Evolutionary conservation across 208 protist genomes (phyloP).

Genomic region (Trypanosoma vivax): DNA sequence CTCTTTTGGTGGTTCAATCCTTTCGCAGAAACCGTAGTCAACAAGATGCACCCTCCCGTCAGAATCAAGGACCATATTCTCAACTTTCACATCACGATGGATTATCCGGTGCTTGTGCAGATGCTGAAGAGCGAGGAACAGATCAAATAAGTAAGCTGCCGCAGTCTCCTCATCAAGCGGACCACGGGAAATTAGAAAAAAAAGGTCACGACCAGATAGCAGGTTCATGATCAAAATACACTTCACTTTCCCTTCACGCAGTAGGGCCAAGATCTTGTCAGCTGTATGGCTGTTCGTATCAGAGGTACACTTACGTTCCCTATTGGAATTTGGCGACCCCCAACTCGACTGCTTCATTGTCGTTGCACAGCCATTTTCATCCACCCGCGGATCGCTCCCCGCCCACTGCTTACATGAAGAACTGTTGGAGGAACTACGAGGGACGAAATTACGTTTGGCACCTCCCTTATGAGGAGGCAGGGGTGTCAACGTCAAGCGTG

Average conservation of each 20-base stretch:
- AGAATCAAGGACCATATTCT: slow-evolving; percentile 28
- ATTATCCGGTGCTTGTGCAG: slow-evolving; percentile 23
- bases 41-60: slow-evolving; percentile 13
- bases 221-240: slow-evolving; percentile 21
- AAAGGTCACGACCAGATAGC: slow-evolving; percentile 10
- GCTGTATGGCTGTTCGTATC: neutral
- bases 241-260: slow-evolving; percentile 8
- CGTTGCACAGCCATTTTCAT: neutral
- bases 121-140: slow-evolving; percentile 18
- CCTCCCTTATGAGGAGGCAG: neutral
- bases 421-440: neutral
- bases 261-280: neutral
- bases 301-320: neutral
- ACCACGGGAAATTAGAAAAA: neutral
- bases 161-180: slow-evolving; percentile 9
- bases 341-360: neutral
- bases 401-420: neutral
- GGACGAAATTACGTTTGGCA: neutral
- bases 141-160: slow-evolving; percentile 15
- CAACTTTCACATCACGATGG: slow-evolving; percentile 33
- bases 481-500: neutral
- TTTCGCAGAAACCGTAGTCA: slow-evolving; percentile 28
- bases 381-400: neutral
- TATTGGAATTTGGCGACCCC: neutral
- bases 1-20: neutral